phyloP scores from a whole-genome alignment of 2,329 filamentous ascomycete genomes.

The Fusarium nygamai region DNA sequence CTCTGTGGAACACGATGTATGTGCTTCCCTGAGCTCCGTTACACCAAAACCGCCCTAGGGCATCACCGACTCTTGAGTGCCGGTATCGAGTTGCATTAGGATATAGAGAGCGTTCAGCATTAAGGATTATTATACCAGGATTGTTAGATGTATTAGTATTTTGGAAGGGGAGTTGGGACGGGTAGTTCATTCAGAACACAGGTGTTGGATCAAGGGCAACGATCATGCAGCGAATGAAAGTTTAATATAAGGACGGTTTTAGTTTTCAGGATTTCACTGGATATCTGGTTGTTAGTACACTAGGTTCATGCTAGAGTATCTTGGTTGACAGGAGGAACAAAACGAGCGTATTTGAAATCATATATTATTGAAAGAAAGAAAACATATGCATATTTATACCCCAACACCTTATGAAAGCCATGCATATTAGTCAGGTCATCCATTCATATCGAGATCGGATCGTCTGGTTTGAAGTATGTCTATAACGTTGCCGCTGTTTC shows the following conservation, averaged over 20 bases:
- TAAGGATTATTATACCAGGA: constrained; percentile 4
- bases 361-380: constrained; percentile 27
- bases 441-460: background rate
- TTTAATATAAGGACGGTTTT: background rate
- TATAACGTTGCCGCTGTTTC: constrained; percentile 68
- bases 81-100: constrained; percentile 11
- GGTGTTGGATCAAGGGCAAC: constrained; percentile 20
- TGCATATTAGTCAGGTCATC: constrained; percentile 7
- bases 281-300: background rate
- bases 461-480: background rate
- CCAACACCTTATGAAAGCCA: constrained; percentile 38
- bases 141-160: constrained; percentile 11
- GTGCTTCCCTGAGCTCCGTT: background rate
- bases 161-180: constrained; percentile 7
- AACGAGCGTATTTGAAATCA: constrained; percentile 2
- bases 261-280: background rate
- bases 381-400: constrained; percentile 16
- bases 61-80: constrained; percentile 4
- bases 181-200: constrained; percentile 6
- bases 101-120: constrained; percentile 8
- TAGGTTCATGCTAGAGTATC: background rate
- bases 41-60: background rate
- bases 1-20: background rate
- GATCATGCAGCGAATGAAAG: constrained; percentile 34
- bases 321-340: background rate